Conservation (phyloP, 2,329 filamentous ascomycete species). For the Sphaerulina musiva region DNA sequence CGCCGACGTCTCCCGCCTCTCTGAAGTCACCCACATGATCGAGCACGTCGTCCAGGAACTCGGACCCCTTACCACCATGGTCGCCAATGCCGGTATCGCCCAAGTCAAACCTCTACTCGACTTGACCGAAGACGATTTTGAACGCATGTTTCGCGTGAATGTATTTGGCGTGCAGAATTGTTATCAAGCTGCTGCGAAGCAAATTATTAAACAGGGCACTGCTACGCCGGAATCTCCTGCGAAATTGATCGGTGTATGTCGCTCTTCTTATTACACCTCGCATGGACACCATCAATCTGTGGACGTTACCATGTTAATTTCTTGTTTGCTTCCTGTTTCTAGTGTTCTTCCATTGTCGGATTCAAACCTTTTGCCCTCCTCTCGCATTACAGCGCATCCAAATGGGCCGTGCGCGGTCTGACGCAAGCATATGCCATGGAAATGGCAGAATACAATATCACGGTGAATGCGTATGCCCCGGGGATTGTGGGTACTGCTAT, state of each 20-base stretch:
- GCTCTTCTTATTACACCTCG: neutral
- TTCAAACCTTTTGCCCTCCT: constrained; percentile 56
- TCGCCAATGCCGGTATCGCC: constrained; percentile 58
- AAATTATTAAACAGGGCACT: constrained; percentile 57
- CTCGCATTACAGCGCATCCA: constrained; percentile 57
- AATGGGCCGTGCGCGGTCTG: constrained; percentile 61
- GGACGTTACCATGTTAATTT: too few relatives aligned
- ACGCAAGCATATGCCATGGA: constrained; percentile 62
- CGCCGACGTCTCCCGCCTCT: constrained; percentile 55
- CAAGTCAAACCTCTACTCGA: constrained; percentile 53
- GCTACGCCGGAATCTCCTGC: constrained; percentile 35
- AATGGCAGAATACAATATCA: constrained; percentile 58
- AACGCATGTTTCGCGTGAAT: constrained; percentile 58
- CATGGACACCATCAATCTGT: neutral
- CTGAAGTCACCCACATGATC: constrained; percentile 50
- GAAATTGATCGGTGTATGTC: constrained; percentile 43
- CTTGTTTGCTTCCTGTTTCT: too few relatives aligned
- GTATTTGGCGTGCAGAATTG: constrained; percentile 60
- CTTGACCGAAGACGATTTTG: constrained; percentile 51
- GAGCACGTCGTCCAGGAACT: constrained; percentile 47
- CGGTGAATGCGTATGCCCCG: constrained; percentile 60
- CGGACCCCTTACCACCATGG: constrained; percentile 48
- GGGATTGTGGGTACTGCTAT: constrained; percentile 61
- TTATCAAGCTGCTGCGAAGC: constrained; percentile 56
- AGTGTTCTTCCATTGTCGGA: constrained; percentile 46